Base-by-base conservation (phyloP, 495 filamentous ascomycete genomes). In the Xylaria intraflava region DNA sequence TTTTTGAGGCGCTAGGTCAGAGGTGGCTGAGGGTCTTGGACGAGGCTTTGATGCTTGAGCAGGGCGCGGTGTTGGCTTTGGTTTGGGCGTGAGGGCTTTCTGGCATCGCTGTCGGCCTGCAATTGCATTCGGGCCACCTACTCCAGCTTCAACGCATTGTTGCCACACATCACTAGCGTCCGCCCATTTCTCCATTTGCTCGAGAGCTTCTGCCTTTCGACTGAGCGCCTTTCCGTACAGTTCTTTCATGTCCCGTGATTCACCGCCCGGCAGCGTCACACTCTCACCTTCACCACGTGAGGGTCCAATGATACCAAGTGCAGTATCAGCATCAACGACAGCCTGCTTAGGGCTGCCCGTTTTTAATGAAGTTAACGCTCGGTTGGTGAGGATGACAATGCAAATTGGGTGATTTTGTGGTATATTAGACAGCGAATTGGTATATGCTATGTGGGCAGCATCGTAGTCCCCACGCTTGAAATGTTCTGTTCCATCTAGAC, bases 381-480 rank as follows among this genome's bases (percentile, higher is more conserved):
- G 93, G 69, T 98, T 98, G 70, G 87, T 90, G 47, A 91, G 84
- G 20, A 96, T 75, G 22, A 95, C 71, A 56, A 97, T 91, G 39
- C 83, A 79, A 36, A 97, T 75, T 11, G 90, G 89, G 65, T 97
- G 94, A n/a, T 77, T 78, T 11, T 81, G 67, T 7, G 93, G 94
- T 24, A 98, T 75, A 47, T 79, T 78, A 3, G 76, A 64, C 7
- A 97, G 79, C 2, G 93, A 87, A 31, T 80, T 74, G 0, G 86
- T 83, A 73, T 96, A 98, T 10, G 83, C 81, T 45, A 82, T 78
- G 58, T 96, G 88, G 0, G 93, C 94, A 3, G 83, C 76, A 12
- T 87, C 85, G 67, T 88, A 98, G 68, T 98, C 93, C 30, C 93
- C 93, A 22, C 88, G 82, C 69, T 96, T 97, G 76, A 95, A 98